A percentile compares a stretch with the other conserved stretches of the same genome.
Conservation (phyloP, 2,329 filamentous ascomycete genomes). For the Lasiodiplodia sp. region DNA sequence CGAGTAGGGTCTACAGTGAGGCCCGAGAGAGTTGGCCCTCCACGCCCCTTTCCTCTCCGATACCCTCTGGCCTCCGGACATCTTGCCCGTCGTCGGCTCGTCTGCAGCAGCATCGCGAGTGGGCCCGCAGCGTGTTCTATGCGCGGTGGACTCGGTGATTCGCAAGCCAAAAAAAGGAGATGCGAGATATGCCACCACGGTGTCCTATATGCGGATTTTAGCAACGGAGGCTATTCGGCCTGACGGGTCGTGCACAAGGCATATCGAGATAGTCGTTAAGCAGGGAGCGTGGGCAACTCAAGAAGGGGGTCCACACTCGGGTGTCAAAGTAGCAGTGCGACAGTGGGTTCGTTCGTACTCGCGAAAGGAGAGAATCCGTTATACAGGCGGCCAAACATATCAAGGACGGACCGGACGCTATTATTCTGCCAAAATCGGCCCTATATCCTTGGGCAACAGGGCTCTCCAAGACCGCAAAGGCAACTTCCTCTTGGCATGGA, state of each 20-base stretch:
- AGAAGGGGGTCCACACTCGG: background rate
- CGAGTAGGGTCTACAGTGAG: slow-evolving; percentile 14
- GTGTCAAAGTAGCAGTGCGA: slow-evolving; percentile 1
- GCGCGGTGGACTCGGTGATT: slow-evolving; percentile 1
- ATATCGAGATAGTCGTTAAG: background rate
- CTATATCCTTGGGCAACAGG: slow-evolving; percentile 1
- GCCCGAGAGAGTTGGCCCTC: slow-evolving; percentile 10
- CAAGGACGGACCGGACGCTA: background rate
- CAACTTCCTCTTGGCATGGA: background rate
- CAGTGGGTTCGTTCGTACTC: background rate
- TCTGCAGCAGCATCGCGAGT: background rate
- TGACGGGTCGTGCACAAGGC: slow-evolving; percentile 1
- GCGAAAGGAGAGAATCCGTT: background rate
- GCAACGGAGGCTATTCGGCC: slow-evolving; percentile 7
- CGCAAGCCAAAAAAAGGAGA: background rate
- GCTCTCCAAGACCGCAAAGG: slow-evolving; percentile 1
- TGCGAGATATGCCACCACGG: background rate
- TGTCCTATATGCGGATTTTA: slow-evolving; percentile 17
- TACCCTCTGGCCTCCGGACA: background rate
- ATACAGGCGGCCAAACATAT: background rate
- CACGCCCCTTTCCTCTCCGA: slow-evolving; percentile 15
- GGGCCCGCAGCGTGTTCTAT: slow-evolving; percentile 3
- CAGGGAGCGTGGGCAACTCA: background rate
- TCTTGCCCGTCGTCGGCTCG: slow-evolving; percentile 1
- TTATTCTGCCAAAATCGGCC: slow-evolving; percentile 14